These are phyloP conservation scores for Paramyrothecium sp. DNA, from an alignment of 2,329 filamentous ascomycete species.

Conservation along the genomic window DNA sequence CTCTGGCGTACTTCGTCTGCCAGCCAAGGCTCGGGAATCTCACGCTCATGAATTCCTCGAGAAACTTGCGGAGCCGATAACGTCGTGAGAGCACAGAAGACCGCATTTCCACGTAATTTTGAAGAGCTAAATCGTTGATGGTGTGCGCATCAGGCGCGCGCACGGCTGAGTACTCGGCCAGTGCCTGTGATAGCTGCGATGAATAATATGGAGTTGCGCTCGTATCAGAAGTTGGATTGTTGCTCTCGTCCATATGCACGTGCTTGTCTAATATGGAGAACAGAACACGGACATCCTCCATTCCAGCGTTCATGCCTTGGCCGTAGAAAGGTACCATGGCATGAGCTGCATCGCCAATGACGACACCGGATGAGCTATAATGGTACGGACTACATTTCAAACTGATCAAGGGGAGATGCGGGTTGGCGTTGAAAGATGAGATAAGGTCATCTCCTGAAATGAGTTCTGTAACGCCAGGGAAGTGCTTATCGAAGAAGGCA, in stretches of 20 bases:
- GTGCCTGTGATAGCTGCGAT: conserved; percentile 60
- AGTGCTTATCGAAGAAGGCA: conserved; percentile 76
- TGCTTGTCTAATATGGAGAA: conserved; percentile 79
- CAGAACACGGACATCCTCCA: conserved; percentile 89
- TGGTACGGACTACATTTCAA: conserved; percentile 93
- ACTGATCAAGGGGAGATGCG: conserved; percentile 88
- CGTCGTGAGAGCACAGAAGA: conserved; percentile 74
- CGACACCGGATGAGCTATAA: conserved; percentile 71
- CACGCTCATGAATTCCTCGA: conserved; percentile 81
- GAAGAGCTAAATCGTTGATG: conserved; percentile 87
- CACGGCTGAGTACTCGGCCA: conserved; percentile 72
- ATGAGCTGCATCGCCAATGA: conserved; percentile 91
- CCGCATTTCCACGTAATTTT: conserved; percentile 95
- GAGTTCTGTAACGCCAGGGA: conserved; percentile 78
- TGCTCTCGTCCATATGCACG: conserved; percentile 42
- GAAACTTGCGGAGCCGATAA: conserved; percentile 78
- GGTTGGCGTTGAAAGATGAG: conserved; percentile 75
- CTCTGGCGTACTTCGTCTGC: conserved; percentile 87
- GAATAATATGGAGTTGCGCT: conserved; percentile 21
- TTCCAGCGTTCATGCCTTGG: conserved; percentile 94
- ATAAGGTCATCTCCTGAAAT: conserved; percentile 68
- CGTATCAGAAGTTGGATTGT: conserved; percentile 33
- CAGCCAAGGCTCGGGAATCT: conserved; percentile 78
- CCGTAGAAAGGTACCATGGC: conserved; percentile 99
- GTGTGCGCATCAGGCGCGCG: conserved; percentile 78